Conservation (phyloP, 2,329 filamentous ascomycete species). For the Zymoseptoria pseudotritici region DNA sequence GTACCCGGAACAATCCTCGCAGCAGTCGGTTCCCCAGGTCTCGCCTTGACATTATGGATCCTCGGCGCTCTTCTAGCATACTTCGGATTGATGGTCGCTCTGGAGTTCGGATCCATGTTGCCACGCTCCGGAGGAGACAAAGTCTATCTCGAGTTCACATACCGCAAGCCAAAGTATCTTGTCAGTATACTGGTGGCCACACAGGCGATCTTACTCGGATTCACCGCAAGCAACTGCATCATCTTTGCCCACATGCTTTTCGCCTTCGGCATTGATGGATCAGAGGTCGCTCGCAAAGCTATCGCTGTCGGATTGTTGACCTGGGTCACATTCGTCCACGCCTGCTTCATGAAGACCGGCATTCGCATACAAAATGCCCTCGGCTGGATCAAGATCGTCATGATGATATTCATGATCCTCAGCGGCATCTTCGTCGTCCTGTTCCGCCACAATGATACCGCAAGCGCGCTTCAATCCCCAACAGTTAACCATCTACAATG, state of each 20-base stretch:
- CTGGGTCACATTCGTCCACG: conserved; percentile 32
- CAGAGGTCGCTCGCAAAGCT: conserved; percentile 46
- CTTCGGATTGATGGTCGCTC: conserved; percentile 47
- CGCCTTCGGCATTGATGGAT: conserved; percentile 52
- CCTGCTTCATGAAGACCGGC: conserved; percentile 31
- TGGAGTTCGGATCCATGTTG: conserved; percentile 65
- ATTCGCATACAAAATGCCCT: conserved; percentile 34
- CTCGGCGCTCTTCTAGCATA: conserved; percentile 54
- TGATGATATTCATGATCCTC: conserved; percentile 34
- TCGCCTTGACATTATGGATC: conserved; percentile 57
- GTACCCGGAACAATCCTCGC: conserved; percentile 61
- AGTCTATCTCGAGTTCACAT: conserved; percentile 65
- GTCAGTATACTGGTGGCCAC: conserved; percentile 57
- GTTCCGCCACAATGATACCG: conserved; percentile 12
- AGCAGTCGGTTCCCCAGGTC: conserved; percentile 58
- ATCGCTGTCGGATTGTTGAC: conserved; percentile 38
- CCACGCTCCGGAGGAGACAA: conserved; percentile 61
- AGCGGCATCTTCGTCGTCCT: conserved; percentile 31
- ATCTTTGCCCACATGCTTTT: conserved; percentile 17
- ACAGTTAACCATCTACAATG: conserved; percentile 3
- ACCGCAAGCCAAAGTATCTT: conserved; percentile 55
- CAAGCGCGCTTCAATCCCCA: background rate
- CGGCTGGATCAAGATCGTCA: conserved; percentile 34
- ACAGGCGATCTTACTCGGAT: conserved; percentile 57
- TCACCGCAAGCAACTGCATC: conserved; percentile 59